Evolutionary conservation across 345 rosid species (phyloP), one percentile per base, ranked within the genome.

Genomic region (Melaleuca quinquenervia): DNA sequence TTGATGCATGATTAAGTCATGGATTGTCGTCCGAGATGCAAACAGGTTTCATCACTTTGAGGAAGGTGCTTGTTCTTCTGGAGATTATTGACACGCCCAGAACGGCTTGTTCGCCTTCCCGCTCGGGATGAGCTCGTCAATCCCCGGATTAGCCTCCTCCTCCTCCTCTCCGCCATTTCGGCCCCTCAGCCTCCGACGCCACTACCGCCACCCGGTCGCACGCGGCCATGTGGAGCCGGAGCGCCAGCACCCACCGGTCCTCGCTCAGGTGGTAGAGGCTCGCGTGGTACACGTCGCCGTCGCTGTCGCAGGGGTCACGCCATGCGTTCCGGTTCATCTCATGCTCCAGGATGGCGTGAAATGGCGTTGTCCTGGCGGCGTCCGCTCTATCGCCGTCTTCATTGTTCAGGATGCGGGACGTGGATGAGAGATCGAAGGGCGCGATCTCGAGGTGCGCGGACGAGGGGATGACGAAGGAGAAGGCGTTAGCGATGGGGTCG

Each of bases 151-250:
- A 13, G 93, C 87, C 88, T 86, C 93, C 85, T 0, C 84, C 82
- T 44, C 88, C 24, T 32, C 26, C 41, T 64, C 89, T 84, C 13
- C 13, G 85, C 54, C 89, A n/a, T 44, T 9, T 26, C 88, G 84
- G 84, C 88, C 18, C 54, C 89, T 8, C 76, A 89, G 8, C 51
- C 32, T 5, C 87, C 88, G 7, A 84, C 89, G 0, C 76, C 89
- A 70, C 95, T 84, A 95, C 96, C 52, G 96, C 86, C 9, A 96
- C 87, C 7, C 96, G 92, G 93, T 97, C 99, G 85, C 98, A 96
- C 11, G 90, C 94, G 4, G 86, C 88, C 8, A 96, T 93, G 93
- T 96, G 94, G 29, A 93, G 84, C 88, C 97, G 94, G 78, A 97
- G 88, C 82, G 87, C 92, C 86, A 94, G 84, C 49, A 84, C 90